A percentile compares a stretch with the other conserved stretches of the same genome.
Conservation (phyloP, 306 rosid species). For the Cucumis melo region DNA sequence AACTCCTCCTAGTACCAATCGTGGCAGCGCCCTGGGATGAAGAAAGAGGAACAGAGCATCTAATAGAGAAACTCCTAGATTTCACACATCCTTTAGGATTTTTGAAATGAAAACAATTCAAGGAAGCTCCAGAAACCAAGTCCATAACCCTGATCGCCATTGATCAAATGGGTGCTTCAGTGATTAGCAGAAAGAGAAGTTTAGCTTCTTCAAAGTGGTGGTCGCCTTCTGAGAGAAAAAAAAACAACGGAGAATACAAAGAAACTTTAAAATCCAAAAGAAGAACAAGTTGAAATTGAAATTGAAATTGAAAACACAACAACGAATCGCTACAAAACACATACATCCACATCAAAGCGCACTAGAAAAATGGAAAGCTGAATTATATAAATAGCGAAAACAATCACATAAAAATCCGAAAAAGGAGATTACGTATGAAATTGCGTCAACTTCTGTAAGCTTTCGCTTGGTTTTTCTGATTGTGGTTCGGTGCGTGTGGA, state of each 20-base stretch:
- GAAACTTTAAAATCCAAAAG: not conserved
- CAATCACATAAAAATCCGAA: not conserved
- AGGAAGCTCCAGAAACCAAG: conserved; percentile 13
- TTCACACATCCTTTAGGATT: conserved; percentile 1
- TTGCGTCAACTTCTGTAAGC: not conserved
- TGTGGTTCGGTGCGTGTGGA: not conserved
- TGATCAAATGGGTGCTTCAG: not conserved
- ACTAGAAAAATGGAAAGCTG: not conserved
- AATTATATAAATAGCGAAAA: not conserved
- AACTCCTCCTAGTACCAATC: conserved; percentile 18
- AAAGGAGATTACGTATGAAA: not conserved
- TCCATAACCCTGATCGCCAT: conserved; percentile 35
- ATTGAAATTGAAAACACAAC: not conserved
- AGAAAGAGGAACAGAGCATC: conserved; percentile 26
- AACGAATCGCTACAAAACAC: not conserved
- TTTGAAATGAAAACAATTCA: conserved; percentile 11
- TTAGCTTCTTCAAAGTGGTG: not conserved
- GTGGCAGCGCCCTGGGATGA: not conserved
- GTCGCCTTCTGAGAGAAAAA: not conserved
- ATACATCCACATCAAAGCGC: not conserved
- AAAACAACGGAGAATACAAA: not conserved
- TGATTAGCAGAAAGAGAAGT: not conserved
- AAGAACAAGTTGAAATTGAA: not conserved
- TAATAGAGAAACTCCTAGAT: conserved; percentile 16
- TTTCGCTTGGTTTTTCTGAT: not conserved